Evolutionary conservation across 192 early-diverging fungal species (phyloP), one percentile per base, ranked within the genome.

Genomic region (Podila epigama): DNA sequence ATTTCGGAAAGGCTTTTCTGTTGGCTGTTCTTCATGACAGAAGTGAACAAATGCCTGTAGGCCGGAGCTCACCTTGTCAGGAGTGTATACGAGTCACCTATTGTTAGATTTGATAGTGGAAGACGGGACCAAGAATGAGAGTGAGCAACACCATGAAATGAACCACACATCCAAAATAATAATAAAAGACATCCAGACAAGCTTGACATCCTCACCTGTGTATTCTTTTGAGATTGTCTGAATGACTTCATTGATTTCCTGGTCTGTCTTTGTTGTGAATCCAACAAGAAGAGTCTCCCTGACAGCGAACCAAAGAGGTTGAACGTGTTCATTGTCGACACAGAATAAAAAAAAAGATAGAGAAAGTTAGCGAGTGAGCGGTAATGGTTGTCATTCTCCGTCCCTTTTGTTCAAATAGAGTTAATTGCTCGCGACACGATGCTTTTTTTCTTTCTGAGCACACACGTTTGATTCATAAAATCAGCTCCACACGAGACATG

Each of bases 221-320:
- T 58, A 77, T 53, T 77, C 73, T 66, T 77, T 77, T 41, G 73
- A 77, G 25, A 77, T n/a, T 18, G 41, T 62, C 50, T 77, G 73
- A 15, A 77, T 77, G 39, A 77, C 40, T 35, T 68, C 60, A 16
- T 68, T 77, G 51, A 77, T 77, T 32, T 77, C 73, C 48, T 52
- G 50, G 25, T 77, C 66, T 25, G 73, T 64, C 55, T 54, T 77
- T 33, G 66, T 77, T 0, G 73, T 77, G n/a, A 68, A 77, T 34
- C 73, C 73, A 3, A 77, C 66, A 2, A 77, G 60, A 13, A 68
- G 63, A 20, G 73, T 77, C 27, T 77, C 73, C 32, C 73, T 77
- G 51, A 13, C 29, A 20, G 29, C 29, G 29, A 54, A 28, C 29
- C 6, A 20, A 54, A 54, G 15, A 22, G 12, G 51, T 53, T n/a